These are phyloP conservation scores for Annulohypoxylon maeteangense DNA, from an alignment of 495 filamentous ascomycete species.

Conservation along the genomic window DNA sequence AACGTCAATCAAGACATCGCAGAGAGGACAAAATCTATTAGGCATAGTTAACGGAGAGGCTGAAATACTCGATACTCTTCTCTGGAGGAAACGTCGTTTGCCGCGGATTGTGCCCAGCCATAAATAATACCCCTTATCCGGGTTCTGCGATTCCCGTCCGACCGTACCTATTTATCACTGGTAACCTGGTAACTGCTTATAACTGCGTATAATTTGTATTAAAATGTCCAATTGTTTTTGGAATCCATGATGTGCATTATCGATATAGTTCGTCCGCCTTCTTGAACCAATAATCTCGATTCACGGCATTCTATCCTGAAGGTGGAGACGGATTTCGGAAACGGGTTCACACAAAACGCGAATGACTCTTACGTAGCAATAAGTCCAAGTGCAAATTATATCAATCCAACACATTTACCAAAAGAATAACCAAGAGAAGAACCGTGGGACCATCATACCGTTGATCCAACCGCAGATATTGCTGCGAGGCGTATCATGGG, in stretches of 20 bases:
- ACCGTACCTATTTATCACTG: not conserved
- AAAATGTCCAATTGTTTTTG: not conserved
- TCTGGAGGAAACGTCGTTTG: not conserved
- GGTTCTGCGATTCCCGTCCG: not conserved
- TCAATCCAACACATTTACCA: not conserved
- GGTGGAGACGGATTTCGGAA: not conserved
- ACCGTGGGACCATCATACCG: not conserved
- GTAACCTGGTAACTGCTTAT: too few relatives aligned
- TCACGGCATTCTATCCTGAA: not conserved
- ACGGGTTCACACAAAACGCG: not conserved
- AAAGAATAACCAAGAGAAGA: not conserved
- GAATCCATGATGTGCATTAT: not conserved
- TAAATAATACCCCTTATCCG: not conserved
- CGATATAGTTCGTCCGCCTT: not conserved
- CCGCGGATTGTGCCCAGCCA: too few relatives aligned
- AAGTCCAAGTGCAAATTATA: constrained; percentile 2
- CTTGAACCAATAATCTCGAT: not conserved
- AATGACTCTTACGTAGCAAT: not conserved
- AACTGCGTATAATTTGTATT: too few relatives aligned
- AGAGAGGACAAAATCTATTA: constrained; percentile 13
- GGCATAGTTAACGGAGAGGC: not conserved
- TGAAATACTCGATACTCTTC: not conserved
- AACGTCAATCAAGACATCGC: constrained; percentile 10
- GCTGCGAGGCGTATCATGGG: not conserved
- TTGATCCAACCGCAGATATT: not conserved